Evolutionary conservation across 1,139 yeast species (phyloP).

Genomic region (Kluyveromyces sp.): DNA sequence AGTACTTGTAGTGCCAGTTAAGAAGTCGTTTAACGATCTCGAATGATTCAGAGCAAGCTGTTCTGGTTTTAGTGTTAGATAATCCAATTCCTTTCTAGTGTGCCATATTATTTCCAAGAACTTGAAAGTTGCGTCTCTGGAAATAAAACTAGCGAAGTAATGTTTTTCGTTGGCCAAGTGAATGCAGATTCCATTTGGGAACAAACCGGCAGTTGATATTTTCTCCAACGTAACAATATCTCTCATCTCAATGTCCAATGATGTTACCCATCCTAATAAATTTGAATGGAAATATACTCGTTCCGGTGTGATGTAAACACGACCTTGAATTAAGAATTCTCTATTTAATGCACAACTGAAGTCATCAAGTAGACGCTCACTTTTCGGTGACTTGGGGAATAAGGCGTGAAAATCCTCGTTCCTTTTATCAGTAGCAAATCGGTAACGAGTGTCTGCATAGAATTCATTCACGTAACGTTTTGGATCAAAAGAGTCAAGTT

Average conservation of each 20-base stretch:
- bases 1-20: slow-evolving; percentile 7
- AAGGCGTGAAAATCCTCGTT: slow-evolving; percentile 73
- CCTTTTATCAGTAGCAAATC: slow-evolving; percentile 60
- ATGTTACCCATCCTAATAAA: slow-evolving; percentile 88
- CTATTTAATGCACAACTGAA: slow-evolving; percentile 84
- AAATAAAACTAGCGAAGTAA: slow-evolving; percentile 77
- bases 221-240: slow-evolving; percentile 73
- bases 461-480: slow-evolving; percentile 35
- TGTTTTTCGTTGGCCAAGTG: slow-evolving; percentile 58
- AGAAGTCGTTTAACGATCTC: slow-evolving; percentile 1
- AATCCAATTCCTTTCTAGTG: slow-evolving; percentile 8
- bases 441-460: slow-evolving; percentile 36
- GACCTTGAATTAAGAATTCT: slow-evolving; percentile 87
- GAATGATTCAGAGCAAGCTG: slow-evolving; percentile 2
- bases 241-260: slow-evolving; percentile 58
- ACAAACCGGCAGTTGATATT: slow-evolving; percentile 76
- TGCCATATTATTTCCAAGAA: slow-evolving; percentile 51
- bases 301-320: slow-evolving; percentile 74
- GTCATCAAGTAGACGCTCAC: slow-evolving; percentile 73
- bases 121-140: slow-evolving; percentile 71
- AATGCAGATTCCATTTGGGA: slow-evolving; percentile 84
- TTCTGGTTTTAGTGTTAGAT: slow-evolving; percentile 1
- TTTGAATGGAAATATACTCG: slow-evolving; percentile 88
- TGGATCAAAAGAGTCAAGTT: slow-evolving; percentile 29
- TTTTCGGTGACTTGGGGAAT: slow-evolving; percentile 59